Conservation (phyloP, 331 rosid genomes). For the Erythrophleum ivorense region DNA sequence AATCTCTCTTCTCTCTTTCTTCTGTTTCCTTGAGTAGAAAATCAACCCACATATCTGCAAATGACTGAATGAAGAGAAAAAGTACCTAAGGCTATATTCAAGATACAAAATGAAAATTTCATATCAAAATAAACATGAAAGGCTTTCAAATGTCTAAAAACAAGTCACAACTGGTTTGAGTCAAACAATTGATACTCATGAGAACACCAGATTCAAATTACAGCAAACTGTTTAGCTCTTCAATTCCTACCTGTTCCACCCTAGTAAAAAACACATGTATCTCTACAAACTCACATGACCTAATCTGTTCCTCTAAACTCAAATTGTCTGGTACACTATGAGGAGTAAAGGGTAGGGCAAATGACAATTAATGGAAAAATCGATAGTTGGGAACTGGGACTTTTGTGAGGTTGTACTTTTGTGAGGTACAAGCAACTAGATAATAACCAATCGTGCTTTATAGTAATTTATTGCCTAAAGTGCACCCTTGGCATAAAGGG, state of each 20-base stretch:
- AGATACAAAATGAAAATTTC: slow-evolving; percentile 16
- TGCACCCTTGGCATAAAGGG: not conserved
- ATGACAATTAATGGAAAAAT: not conserved
- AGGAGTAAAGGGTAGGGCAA: not conserved
- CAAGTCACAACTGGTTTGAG: not conserved
- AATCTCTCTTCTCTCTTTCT: slow-evolving; percentile 81
- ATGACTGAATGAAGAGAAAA: slow-evolving; percentile 65
- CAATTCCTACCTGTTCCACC: not conserved
- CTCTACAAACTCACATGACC: not conserved
- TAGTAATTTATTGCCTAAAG: not conserved
- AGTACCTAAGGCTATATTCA: slow-evolving; percentile 4
- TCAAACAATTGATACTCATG: not conserved
- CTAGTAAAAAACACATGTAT: not conserved
- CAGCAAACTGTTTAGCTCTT: not conserved
- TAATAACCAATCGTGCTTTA: not conserved
- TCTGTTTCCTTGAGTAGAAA: slow-evolving; percentile 93
- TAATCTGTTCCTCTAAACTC: not conserved
- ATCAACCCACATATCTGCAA: slow-evolving; percentile 99
- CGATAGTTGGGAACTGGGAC: not conserved
- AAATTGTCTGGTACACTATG: not conserved
- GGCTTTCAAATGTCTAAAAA: not conserved
- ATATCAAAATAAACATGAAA: slow-evolving; percentile 2
- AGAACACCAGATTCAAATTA: not conserved
- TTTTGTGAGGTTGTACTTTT: too few species aligned
- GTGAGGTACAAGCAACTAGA: not conserved